Evolutionary conservation across 2,329 filamentous ascomycete genomes (phyloP), one percentile per base, ranked within the genome.

Genomic region (Neospermospora avenae): DNA sequence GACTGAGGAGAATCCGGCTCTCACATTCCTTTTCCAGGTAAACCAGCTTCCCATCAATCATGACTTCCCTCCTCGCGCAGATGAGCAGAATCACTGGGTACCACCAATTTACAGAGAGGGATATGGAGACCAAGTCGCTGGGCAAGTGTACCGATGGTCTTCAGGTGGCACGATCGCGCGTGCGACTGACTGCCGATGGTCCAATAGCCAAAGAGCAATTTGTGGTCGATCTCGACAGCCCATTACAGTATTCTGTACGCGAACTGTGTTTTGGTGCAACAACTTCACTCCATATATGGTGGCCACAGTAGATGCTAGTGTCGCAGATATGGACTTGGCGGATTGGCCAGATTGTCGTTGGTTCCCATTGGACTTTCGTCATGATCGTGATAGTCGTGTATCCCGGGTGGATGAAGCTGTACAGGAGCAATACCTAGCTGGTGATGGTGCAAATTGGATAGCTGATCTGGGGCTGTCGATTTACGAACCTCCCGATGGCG

Each of bases 41-140:
- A 73, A 77, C 37, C 76, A 78, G 10, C 71, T 79, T 4, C 70
- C 76, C 3, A 67, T 74, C 7, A 68, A 73, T 37, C 75, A 70
- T 2, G 61, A 69, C n/a, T 41, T 65, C 18, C 22, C 48, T 14
- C 59, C 63, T 44, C 37, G 46, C 35, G 6, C 34, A 11, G 51
- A 65, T 25, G 59, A 59, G 2, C 35, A 65, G 58, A 62, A 63
- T 1, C 57, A 59, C 24, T 72, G 68, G 69, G 5, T 45, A 3
- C 70, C 69, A 5, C 70, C 70, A 24, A 35, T 55, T 3, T 18
- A 31, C 10, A 13, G 18, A 13, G 41, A 42, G 13, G 69, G 65
- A 2, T 71, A 68, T n/a, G 31, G 44, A 3, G 7, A 41, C 14
- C 66, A 66, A 49, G 41, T 22, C 11, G 58, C 62, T 10, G 66